Conservation (phyloP, 140 eudicot genomes). For the Stevia rebaudiana region DNA sequence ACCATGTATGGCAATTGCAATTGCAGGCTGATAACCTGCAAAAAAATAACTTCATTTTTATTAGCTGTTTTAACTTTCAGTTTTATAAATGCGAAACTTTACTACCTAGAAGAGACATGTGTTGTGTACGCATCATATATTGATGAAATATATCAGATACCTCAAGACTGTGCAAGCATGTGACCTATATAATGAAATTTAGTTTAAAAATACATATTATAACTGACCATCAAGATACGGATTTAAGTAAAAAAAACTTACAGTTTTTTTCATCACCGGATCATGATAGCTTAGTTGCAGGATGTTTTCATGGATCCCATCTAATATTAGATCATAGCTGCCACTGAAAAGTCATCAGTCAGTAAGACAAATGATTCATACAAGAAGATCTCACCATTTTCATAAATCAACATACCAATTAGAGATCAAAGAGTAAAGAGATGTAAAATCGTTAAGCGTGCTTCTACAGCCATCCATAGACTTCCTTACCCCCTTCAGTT, state of each 20-base stretch:
- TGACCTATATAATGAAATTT: slow-evolving; percentile 46
- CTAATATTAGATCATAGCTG: slow-evolving; percentile 71
- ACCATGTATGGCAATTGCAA: slow-evolving; percentile 58
- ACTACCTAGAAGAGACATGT: slow-evolving; percentile 73
- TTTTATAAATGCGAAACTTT: slow-evolving; percentile 2
- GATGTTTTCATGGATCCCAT: slow-evolving; percentile 86
- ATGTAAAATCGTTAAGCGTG: slow-evolving; percentile 46
- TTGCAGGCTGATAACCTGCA: slow-evolving; percentile 74
- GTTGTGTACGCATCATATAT: slow-evolving; percentile 77
- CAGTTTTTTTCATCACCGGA: slow-evolving; percentile 85
- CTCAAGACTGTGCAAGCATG: slow-evolving; percentile 64
- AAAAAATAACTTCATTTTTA: background rate
- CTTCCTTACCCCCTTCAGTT: slow-evolving; percentile 51
- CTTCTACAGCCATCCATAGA: slow-evolving; percentile 31
- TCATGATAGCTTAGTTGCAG: slow-evolving; percentile 79
- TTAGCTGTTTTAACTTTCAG: background rate
- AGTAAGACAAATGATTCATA: slow-evolving; percentile 15
- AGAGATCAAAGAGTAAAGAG: slow-evolving; percentile 66
- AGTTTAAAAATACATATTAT: background rate
- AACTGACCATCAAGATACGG: background rate
- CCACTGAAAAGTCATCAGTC: slow-evolving; percentile 55
- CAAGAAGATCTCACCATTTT: background rate
- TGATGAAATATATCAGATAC: slow-evolving; percentile 65
- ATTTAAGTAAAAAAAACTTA: slow-evolving; percentile 26
- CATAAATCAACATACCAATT: slow-evolving; percentile 46